A percentile compares a stretch with the other conserved stretches of the same genome.
Conservation (phyloP, 2,329 filamentous ascomycete genomes). For the Fusarium sp. region DNA sequence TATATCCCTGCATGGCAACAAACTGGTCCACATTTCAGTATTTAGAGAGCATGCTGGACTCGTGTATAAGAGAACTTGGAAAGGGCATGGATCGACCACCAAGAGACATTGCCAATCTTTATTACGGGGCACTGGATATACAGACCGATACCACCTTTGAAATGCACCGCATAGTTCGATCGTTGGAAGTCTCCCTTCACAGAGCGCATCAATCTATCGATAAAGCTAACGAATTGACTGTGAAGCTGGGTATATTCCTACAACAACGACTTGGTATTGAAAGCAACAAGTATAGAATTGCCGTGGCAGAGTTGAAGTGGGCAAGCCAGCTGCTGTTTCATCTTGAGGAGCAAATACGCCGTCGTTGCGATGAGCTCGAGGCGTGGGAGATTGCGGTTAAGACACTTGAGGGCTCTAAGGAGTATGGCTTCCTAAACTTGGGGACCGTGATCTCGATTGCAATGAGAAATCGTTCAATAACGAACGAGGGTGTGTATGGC, state of each 20-base stretch:
- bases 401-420: rapidly evolving
- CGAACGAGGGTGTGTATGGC: too few relatives aligned
- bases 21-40: not conserved
- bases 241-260: not conserved
- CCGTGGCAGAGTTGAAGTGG: rapidly evolving
- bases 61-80: not conserved
- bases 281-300: rapidly evolving
- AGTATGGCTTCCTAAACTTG: not conserved
- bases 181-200: not conserved
- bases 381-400: not conserved
- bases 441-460: not conserved
- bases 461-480: not conserved
- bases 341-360: not conserved
- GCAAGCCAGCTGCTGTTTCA: not conserved
- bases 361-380: not conserved
- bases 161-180: not conserved
- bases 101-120: not conserved
- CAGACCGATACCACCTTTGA: not conserved
- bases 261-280: not conserved
- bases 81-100: rapidly evolving
- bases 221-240: rapidly evolving
- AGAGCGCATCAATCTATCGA: not conserved
- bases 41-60: not conserved
- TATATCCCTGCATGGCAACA: not conserved
- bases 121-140: not conserved